These are phyloP conservation scores for Phytopythium aichiense DNA, from an alignment of 352 stramenopile species.

Conservation along the genomic window DNA sequence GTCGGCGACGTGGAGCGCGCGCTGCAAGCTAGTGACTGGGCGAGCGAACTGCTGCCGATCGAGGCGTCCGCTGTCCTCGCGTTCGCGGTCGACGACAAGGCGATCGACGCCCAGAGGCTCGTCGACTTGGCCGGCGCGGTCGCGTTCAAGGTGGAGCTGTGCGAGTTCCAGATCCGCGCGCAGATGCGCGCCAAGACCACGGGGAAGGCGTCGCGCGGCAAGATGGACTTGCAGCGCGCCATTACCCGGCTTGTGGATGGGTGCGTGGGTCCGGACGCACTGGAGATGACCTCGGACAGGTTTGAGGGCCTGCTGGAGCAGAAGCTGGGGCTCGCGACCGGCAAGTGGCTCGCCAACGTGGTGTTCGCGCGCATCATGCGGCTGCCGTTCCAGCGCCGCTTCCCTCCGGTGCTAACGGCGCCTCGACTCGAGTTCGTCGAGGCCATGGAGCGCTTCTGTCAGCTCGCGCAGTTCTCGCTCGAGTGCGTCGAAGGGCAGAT, in stretches of 20 bases:
- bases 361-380: conserved; percentile 27
- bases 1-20: conserved; percentile 5
- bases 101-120: conserved; percentile 5
- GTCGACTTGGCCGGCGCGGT: conserved; percentile 18
- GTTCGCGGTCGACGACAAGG: not conserved
- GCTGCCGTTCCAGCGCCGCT: conserved; percentile 14
- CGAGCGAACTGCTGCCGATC: conserved; percentile 6
- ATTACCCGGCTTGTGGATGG: conserved; percentile 14
- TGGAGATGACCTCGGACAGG: conserved; percentile 13
- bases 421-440: conserved; percentile 12
- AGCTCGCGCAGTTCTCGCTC: conserved; percentile 22
- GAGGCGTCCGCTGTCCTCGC: conserved; percentile 5
- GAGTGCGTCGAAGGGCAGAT: conserved; percentile 42
- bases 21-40: conserved; percentile 8
- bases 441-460: conserved; percentile 28
- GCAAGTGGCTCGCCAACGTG: conserved; percentile 20
- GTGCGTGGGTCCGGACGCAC: conserved; percentile 7
- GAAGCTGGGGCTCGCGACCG: conserved; percentile 26
- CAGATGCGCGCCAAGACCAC: conserved; percentile 14
- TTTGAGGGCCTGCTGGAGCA: conserved; percentile 27
- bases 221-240: conserved; percentile 26
- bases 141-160: conserved; percentile 40
- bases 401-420: conserved; percentile 9
- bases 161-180: conserved; percentile 43
- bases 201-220: conserved; percentile 15